Conservation (phyloP, 2,329 filamentous ascomycete species). For the Furcasterigmium furcatum region DNA sequence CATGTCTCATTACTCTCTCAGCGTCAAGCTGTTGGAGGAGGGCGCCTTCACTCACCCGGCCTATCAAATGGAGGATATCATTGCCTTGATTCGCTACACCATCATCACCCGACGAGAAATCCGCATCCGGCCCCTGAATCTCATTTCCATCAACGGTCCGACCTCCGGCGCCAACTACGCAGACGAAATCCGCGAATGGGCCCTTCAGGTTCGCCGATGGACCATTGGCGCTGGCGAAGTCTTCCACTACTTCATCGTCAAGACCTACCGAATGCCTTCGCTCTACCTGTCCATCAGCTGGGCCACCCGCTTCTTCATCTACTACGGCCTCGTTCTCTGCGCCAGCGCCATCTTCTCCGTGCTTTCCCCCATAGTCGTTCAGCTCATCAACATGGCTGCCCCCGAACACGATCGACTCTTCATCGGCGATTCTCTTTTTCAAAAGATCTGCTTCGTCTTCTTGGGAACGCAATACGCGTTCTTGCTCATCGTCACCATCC, state of each 20-base stretch:
- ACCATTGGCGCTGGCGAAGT: constrained; percentile 5
- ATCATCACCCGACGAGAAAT: constrained; percentile 5
- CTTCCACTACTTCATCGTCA: constrained; percentile 7
- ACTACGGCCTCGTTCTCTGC: constrained; percentile 7
- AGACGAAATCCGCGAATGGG: constrained; percentile 5
- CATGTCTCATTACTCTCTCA: constrained; percentile 6
- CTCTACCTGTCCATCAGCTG: constrained; percentile 5
- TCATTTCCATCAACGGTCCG: constrained; percentile 6
- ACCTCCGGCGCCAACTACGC: constrained; percentile 4
- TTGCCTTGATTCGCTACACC: constrained; percentile 5
- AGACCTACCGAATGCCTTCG: constrained; percentile 4
- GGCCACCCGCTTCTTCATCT: constrained; percentile 5
- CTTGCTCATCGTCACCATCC: constrained; percentile 2
- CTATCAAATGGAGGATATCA: constrained; percentile 6
- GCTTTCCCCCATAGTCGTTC: constrained; percentile 2
- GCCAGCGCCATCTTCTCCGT: constrained; percentile 5
- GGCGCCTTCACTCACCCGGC: constrained; percentile 5
- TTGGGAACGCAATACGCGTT: constrained; percentile 4
- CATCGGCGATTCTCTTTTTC: constrained; percentile 4
- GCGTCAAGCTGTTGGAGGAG: constrained; percentile 5
- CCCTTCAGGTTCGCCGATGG: constrained; percentile 5
- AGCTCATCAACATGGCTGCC: constrained; percentile 5
- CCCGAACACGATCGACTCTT: constrained; percentile 3
- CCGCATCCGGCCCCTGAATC: constrained; percentile 5
- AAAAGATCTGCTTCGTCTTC: constrained; percentile 4